Conservation (phyloP, 257 asterid genomes). For the Galeopsis tetrahit region DNA sequence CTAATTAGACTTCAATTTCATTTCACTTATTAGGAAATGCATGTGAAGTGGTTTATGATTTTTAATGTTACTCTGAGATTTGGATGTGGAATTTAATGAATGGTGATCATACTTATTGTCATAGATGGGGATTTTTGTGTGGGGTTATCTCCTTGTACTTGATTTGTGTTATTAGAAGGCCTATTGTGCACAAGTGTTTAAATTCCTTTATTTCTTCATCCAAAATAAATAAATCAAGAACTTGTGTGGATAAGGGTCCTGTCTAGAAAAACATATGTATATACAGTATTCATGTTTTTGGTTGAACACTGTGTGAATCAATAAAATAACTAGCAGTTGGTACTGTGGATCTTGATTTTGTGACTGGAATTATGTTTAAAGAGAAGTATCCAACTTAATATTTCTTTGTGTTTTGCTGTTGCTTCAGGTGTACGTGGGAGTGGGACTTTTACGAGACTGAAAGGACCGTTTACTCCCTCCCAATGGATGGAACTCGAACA, state of each 20-base stretch:
- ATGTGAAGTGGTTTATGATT: background rate
- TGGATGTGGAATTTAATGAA: conserved; percentile 22
- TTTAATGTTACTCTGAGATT: conserved; percentile 25
- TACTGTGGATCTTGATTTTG: background rate
- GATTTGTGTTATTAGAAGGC: conserved; percentile 18
- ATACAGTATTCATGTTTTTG: conserved; percentile 21
- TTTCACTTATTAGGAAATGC: background rate
- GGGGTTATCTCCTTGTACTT: conserved; percentile 26
- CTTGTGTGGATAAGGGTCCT: conserved; percentile 16
- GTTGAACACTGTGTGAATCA: conserved; percentile 15
- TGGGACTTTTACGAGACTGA: conserved; percentile 56
- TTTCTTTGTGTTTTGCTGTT: conserved; percentile 28
- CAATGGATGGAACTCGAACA: conserved; percentile 96
- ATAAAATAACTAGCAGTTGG: background rate
- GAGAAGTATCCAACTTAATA: conserved; percentile 12
- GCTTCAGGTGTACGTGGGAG: conserved; percentile 50
- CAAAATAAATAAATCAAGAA: background rate
- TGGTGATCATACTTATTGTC: background rate
- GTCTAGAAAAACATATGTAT: background rate
- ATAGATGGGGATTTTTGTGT: background rate
- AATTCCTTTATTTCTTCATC: conserved; percentile 1
- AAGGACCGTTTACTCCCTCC: conserved; percentile 86
- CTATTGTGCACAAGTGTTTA: conserved; percentile 20
- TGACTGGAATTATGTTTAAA: background rate
- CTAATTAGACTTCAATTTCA: background rate